Percentiles rank a stretch among this genome's conserved stretches.
phyloP scores from a whole-genome alignment of 2,329 filamentous ascomycete species.

The Colletotrichum somersetense region DNA sequence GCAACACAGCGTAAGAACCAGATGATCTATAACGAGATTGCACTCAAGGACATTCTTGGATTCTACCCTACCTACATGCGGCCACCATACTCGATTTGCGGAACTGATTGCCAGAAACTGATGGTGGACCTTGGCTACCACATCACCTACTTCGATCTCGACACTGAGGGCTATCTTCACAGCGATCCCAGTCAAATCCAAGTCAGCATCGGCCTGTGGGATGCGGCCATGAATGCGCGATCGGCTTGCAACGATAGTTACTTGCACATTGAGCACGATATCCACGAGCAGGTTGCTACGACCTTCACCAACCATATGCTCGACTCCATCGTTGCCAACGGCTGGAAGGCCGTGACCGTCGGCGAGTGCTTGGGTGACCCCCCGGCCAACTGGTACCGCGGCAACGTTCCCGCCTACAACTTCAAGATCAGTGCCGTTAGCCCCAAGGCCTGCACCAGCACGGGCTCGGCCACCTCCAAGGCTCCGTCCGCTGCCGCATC shows the following conservation, averaged over 20 bases:
- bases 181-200: conserved; percentile 44
- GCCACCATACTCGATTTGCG: conserved; percentile 39
- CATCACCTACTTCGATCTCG: conserved; percentile 44
- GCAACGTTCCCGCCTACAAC: conserved; percentile 44
- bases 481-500: conserved; percentile 12
- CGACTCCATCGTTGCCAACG: conserved; percentile 43
- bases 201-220: conserved; percentile 51
- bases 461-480: conserved; percentile 36
- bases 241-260: conserved; percentile 46
- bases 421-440: conserved; percentile 32
- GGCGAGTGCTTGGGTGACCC: conserved; percentile 62
- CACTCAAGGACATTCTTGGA: conserved; percentile 57
- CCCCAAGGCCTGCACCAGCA: conserved; percentile 25
- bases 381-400: conserved; percentile 60
- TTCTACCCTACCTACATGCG: conserved; percentile 62
- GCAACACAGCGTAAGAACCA: conserved; percentile 52
- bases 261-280: conserved; percentile 56
- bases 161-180: conserved; percentile 48
- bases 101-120: conserved; percentile 43
- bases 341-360: conserved; percentile 55
- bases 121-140: conserved; percentile 39
- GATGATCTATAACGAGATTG: conserved; percentile 61
- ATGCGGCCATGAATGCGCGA: conserved; percentile 47
- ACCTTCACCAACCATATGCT: conserved; percentile 55
- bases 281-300: conserved; percentile 57